Percentiles rank a stretch among this genome's conserved stretches.
Evolutionary conservation across 177 flowering plant species (phyloP).

Genomic region (Vitis hybrid): DNA sequence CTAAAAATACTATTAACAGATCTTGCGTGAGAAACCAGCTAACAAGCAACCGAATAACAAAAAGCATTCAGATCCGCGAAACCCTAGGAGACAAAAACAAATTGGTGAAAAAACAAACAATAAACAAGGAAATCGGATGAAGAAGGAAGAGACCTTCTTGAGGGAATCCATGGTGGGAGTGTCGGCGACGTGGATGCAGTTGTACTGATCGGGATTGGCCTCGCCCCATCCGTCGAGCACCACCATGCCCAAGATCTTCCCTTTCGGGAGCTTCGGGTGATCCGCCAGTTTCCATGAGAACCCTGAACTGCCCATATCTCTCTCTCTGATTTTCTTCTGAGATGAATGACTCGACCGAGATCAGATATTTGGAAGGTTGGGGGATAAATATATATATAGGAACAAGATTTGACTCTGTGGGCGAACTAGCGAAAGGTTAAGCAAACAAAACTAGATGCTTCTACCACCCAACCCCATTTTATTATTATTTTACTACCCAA

Average conservation of each 20-base stretch:
- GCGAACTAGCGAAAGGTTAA: no score
- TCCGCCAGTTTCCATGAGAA: slow-evolving; percentile 75
- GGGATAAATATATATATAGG: no score
- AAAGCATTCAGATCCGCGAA: no score
- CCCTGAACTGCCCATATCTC: slow-evolving; percentile 53
- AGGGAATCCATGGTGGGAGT: slow-evolving; percentile 97
- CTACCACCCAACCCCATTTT: no score
- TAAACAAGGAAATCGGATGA: neutral
- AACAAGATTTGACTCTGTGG: no score
- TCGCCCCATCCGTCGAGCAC: slow-evolving; percentile 99
- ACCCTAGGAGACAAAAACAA: neutral
- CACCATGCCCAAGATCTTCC: slow-evolving; percentile 68
- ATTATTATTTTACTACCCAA: no score
- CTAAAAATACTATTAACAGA: no score
- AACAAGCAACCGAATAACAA: no score
- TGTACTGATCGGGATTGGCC: slow-evolving; percentile 71
- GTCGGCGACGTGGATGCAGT: slow-evolving; percentile 87
- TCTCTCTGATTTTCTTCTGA: neutral
- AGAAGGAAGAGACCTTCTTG: slow-evolving; percentile 45
- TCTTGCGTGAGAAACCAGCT: no score
- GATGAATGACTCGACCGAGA: neutral
- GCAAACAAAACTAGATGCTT: no score
- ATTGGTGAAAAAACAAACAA: neutral
- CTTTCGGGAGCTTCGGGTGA: slow-evolving; percentile 91
- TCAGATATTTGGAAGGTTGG: no score